Evolutionary conservation across 1,139 yeast species (phyloP).

Genomic region (Hansenula lynferdii): DNA sequence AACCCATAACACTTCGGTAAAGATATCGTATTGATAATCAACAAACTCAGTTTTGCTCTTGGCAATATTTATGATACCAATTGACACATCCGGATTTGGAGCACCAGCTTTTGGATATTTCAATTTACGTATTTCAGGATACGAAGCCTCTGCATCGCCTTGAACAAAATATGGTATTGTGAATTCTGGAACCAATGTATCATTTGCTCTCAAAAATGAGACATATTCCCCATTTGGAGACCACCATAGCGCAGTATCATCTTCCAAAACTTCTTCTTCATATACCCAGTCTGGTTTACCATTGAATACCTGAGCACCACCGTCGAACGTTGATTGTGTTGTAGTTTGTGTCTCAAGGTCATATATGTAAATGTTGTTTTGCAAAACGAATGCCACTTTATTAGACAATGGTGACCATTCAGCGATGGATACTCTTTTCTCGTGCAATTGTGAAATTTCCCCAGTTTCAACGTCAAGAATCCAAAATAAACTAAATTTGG

Average conservation of each 20-base stretch:
- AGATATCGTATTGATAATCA: constrained; percentile 50
- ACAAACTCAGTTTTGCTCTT: constrained; percentile 32
- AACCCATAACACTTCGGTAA: constrained; percentile 79
- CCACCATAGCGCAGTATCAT: constrained; percentile 85
- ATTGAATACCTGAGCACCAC: constrained; percentile 68
- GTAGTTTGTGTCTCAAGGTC: constrained; percentile 38
- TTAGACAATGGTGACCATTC: constrained; percentile 76
- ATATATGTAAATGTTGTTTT: constrained; percentile 60
- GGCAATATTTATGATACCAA: constrained; percentile 34
- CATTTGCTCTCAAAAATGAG: constrained; percentile 68
- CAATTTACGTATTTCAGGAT: constrained; percentile 59
- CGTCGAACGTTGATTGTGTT: constrained; percentile 58
- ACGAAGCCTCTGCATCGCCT: constrained; percentile 39
- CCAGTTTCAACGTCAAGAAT: constrained; percentile 39
- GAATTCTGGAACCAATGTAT: constrained; percentile 65
- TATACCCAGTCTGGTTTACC: constrained; percentile 98
- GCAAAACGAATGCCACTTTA: constrained; percentile 62
- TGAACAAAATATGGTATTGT: constrained; percentile 71
- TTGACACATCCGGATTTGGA: constrained; percentile 59
- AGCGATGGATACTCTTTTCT: constrained; percentile 45
- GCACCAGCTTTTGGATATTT: constrained; percentile 94
- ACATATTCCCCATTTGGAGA: constrained; percentile 64
- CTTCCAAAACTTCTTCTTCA: constrained; percentile 82
- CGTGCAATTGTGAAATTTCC: constrained; percentile 33
- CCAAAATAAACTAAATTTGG: constrained; percentile 71